Percentiles rank a stretch among this genome's conserved stretches.
These are phyloP conservation scores for Pyrrhoderma noxium DNA, from an alignment of 1,284 basidiomycete species.

Conservation along the genomic window DNA sequence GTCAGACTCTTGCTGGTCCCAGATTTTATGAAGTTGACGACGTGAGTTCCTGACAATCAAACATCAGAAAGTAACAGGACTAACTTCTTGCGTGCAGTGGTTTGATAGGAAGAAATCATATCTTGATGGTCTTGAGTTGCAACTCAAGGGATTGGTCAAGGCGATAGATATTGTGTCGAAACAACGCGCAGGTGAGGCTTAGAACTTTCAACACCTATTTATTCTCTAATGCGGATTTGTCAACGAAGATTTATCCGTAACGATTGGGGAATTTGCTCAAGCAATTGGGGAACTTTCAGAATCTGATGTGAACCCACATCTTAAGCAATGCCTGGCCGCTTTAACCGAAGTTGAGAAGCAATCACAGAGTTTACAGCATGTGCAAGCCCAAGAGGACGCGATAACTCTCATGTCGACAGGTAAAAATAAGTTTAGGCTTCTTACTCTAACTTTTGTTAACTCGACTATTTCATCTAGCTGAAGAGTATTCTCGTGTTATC, in stretches of 20 bases:
- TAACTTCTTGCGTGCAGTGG: slow-evolving; percentile 49
- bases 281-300: slow-evolving; percentile 57
- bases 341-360: slow-evolving; percentile 69
- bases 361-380: slow-evolving; percentile 61
- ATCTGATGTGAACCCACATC: slow-evolving; percentile 69
- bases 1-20: slow-evolving; percentile 71
- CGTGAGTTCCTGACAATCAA: slow-evolving; percentile 33
- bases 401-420: slow-evolving; percentile 71
- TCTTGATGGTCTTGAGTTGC: slow-evolving; percentile 85
- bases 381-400: slow-evolving; percentile 74
- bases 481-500: slow-evolving; percentile 91
- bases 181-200: slow-evolving; percentile 57
- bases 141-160: slow-evolving; percentile 81
- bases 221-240: neutral
- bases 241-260: slow-evolving; percentile 53
- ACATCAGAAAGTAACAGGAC: neutral
- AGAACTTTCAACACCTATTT: neutral
- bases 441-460: neutral
- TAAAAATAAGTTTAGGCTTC: slow-evolving; percentile 23
- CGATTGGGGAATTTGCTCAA: slow-evolving; percentile 68
- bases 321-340: slow-evolving; percentile 59
- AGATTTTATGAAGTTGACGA: slow-evolving; percentile 93
- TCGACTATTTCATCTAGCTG: slow-evolving; percentile 37
- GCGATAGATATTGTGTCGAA: slow-evolving; percentile 78
- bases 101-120: slow-evolving; percentile 85